Base-by-base conservation (phyloP, 1,139 yeast species). In the Entelexis sorbosivorans region DNA sequence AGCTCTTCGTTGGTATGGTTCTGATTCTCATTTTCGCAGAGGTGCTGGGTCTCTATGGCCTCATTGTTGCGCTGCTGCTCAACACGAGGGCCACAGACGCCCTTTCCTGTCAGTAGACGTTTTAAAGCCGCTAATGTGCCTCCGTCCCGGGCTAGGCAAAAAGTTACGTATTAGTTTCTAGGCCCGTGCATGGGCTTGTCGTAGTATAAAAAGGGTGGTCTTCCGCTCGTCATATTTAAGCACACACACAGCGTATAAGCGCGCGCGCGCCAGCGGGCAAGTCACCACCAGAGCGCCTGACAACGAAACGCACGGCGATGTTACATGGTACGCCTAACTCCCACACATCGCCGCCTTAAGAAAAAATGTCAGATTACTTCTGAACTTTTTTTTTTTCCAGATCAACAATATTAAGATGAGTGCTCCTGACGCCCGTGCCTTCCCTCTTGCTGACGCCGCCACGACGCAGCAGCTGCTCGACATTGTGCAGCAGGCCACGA, bases 371-470 rank as follows among this genome's bases (percentile, higher is more conserved):
- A n/a, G 33, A 39, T 40, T 29, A 40, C 34, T 22, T 5, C 24
- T 3, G 10, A 38, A 24, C 19, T 17, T 31, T 31, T 42, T 17
- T 31, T 31, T 42, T 42, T 42, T 19, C 28, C 45, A 31, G 29
- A 42, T n/a, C 45, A 5, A 29, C 6, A 42, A 17, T 16, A 32
- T 19, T 3, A 32, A 32, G 3, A 56, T 56, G 58, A 54, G 58
- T 43, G 45, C 45, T 42, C 55, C 70, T 45, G 72, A 70, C 62
- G 66, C 72, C 53, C 64, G 68, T 72, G 99, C 99, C 60, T 93
- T 93, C 76, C 99, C 99, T 69, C 79, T 93, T 69, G 97, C 99
- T 64, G 97, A 91, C 70, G 82, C 95, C 60, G 89, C 82, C 61
- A 79, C 93, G 66, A 77, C 95, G 62, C 97, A 91, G 75, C 96